Conservation (phyloP, 2,329 filamentous ascomycete genomes). For the Hysterium pulicare region DNA sequence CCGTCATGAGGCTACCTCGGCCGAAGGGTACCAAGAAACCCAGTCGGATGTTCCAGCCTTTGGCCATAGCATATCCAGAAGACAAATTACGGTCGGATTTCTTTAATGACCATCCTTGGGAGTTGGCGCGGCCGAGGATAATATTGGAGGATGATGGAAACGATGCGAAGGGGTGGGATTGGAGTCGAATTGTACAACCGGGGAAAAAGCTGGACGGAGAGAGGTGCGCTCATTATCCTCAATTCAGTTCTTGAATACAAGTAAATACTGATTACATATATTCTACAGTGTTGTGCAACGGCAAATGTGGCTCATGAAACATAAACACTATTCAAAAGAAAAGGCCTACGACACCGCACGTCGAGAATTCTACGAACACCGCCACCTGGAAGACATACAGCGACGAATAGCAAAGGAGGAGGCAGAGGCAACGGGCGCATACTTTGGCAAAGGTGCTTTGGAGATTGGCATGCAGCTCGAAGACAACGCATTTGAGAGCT, state of each 20-base stretch:
- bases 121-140: slow-evolving; percentile 82
- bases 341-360: slow-evolving; percentile 83
- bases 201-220: slow-evolving; percentile 79
- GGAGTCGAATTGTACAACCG: slow-evolving; percentile 73
- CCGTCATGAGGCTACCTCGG: slow-evolving; percentile 47
- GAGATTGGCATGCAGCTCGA: slow-evolving; percentile 82
- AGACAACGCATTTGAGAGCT: slow-evolving; percentile 72
- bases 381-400: slow-evolving; percentile 79
- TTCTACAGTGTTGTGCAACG: slow-evolving; percentile 78
- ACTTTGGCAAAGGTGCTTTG: slow-evolving; percentile 74
- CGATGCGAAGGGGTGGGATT: slow-evolving; percentile 72
- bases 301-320: slow-evolving; percentile 74
- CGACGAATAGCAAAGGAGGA: slow-evolving; percentile 82
- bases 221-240: slow-evolving; percentile 54
- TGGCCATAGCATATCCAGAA: slow-evolving; percentile 75
- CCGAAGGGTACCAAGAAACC: slow-evolving; percentile 52
- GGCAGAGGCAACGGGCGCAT: slow-evolving; percentile 77
- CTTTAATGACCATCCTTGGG: slow-evolving; percentile 95
- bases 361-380: slow-evolving; percentile 83
- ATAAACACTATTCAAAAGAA: slow-evolving; percentile 54
- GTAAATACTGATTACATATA: slow-evolving; percentile 7
- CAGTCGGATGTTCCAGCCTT: slow-evolving; percentile 76
- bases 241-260: not conserved
- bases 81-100: slow-evolving; percentile 77
- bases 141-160: slow-evolving; percentile 83